phyloP scores from a whole-genome alignment of 768 basidiomycete genomes.

The Floccularia luteovirens region DNA sequence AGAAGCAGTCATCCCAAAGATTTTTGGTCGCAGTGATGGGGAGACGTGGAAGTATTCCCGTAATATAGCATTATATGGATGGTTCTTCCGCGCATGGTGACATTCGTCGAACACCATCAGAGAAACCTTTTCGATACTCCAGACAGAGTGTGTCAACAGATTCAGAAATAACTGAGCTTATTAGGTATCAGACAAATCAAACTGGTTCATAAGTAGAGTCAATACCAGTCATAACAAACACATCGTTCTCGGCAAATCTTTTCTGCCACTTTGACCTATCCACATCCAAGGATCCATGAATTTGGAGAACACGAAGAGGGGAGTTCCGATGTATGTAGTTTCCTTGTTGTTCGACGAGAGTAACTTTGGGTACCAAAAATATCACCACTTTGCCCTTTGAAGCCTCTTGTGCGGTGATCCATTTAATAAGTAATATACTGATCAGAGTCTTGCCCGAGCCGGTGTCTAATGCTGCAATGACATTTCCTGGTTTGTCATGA shows the following conservation, averaged over 20 bases:
- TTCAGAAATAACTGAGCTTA: slow-evolving; percentile 80
- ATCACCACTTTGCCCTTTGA: slow-evolving; percentile 55
- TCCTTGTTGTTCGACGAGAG: slow-evolving; percentile 79
- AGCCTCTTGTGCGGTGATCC: slow-evolving; percentile 48
- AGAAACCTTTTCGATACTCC: slow-evolving; percentile 60
- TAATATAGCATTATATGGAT: slow-evolving; percentile 77
- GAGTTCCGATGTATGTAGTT: slow-evolving; percentile 59
- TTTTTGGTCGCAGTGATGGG: slow-evolving; percentile 49
- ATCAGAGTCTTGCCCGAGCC: slow-evolving; percentile 79
- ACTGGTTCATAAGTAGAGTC: background rate
- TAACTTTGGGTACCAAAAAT: slow-evolving; percentile 81
- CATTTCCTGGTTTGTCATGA: slow-evolving; percentile 41
- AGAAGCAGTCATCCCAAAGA: slow-evolving; percentile 93
- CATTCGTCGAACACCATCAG: slow-evolving; percentile 80
- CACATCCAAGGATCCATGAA: slow-evolving; percentile 66
- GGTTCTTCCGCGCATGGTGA: slow-evolving; percentile 70
- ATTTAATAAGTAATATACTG: slow-evolving; percentile 68
- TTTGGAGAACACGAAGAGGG: slow-evolving; percentile 55
- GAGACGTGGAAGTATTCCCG: slow-evolving; percentile 50
- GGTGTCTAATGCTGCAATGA: slow-evolving; percentile 70
- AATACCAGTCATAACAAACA: slow-evolving; percentile 82
- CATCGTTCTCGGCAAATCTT: slow-evolving; percentile 57
- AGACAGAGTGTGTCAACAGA: slow-evolving; percentile 73
- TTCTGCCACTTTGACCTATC: slow-evolving; percentile 57
- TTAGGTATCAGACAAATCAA: slow-evolving; percentile 2